phyloP scores from a whole-genome alignment of 2,329 filamentous ascomycete genomes.

The Microdochium trichocladiopsis region DNA sequence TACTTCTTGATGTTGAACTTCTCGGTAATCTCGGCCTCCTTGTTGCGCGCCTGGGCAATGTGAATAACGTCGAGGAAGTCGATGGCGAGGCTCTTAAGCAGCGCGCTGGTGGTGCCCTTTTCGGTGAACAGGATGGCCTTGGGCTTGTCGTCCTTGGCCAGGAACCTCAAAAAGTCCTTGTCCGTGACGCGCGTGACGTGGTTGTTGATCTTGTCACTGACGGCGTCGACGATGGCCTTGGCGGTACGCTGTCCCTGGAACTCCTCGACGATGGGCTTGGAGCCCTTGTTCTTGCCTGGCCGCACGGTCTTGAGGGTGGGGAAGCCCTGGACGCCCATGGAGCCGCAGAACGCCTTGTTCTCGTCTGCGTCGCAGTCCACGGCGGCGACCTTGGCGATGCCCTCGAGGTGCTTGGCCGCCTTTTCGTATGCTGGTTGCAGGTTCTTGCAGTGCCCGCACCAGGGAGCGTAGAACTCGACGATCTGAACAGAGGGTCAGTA shows the following conservation, averaged over 20 bases:
- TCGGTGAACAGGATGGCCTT: slow-evolving; percentile 92
- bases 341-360: slow-evolving; percentile 82
- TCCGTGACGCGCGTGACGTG: slow-evolving; percentile 77
- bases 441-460: slow-evolving; percentile 96
- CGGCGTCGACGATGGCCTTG: slow-evolving; percentile 80
- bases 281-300: slow-evolving; percentile 69
- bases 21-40: slow-evolving; percentile 64
- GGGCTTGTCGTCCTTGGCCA: slow-evolving; percentile 58
- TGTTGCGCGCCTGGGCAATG: slow-evolving; percentile 77
- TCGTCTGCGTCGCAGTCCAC: slow-evolving; percentile 90
- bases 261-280: slow-evolving; percentile 78
- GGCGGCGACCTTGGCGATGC: slow-evolving; percentile 88
- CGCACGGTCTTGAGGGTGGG: slow-evolving; percentile 91
- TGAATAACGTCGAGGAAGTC: slow-evolving; percentile 78
- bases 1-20: slow-evolving; percentile 72
- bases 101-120: slow-evolving; percentile 79
- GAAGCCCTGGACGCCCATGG: slow-evolving; percentile 87
- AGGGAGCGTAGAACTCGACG: slow-evolving; percentile 89
- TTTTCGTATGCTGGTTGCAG: slow-evolving; percentile 96
- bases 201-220: slow-evolving; percentile 85
- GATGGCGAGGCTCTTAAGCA: slow-evolving; percentile 79
- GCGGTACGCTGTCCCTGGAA: slow-evolving; percentile 80
- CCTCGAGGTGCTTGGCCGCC: slow-evolving; percentile 80
- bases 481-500: slow-evolving; percentile 31
- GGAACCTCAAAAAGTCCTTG: slow-evolving; percentile 69